Evolutionary conservation across 345 rosid species (phyloP).

Genomic region (Acer saccharum): DNA sequence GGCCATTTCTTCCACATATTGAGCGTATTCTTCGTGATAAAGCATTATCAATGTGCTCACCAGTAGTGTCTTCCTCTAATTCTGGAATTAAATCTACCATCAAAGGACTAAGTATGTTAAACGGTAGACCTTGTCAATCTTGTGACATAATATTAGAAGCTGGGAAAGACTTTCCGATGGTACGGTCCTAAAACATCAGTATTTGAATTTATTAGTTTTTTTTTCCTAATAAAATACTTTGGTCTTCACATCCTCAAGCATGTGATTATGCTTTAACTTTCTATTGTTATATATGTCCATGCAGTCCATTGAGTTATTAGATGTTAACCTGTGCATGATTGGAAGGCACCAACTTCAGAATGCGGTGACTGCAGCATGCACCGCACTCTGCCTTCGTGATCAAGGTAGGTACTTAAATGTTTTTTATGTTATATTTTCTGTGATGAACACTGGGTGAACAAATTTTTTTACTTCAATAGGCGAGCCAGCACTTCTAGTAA

Average conservation of each 20-base stretch:
- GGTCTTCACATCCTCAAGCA: not conserved
- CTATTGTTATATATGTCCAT: not conserved
- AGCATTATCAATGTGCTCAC: conserved; percentile 62
- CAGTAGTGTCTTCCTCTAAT: conserved; percentile 60
- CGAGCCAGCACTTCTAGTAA: not conserved
- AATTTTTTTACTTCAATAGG: not conserved
- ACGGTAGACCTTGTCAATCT: conserved; percentile 55
- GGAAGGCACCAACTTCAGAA: conserved; percentile 93
- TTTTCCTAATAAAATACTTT: not conserved
- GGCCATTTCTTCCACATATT: conserved; percentile 83
- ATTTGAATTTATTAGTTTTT: not conserved
- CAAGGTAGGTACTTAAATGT: conserved; percentile 48
- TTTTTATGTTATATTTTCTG: conserved; percentile 3
- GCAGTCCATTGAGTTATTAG: conserved; percentile 67
- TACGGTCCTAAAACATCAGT: conserved; percentile 32
- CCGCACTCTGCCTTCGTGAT: conserved; percentile 67
- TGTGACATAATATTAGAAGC: conserved; percentile 58
- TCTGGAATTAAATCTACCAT: conserved; percentile 48
- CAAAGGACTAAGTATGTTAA: conserved; percentile 43
- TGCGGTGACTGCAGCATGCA: conserved; percentile 79
- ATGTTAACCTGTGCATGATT: conserved; percentile 64
- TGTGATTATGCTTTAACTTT: not conserved
- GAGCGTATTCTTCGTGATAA: conserved; percentile 59
- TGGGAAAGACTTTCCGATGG: conserved; percentile 50
- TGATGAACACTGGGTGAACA: not conserved